Evolutionary conservation across 192 early-diverging fungal genomes (phyloP), one percentile per base, ranked within the genome.

Genomic region (Coemansia sp.): DNA sequence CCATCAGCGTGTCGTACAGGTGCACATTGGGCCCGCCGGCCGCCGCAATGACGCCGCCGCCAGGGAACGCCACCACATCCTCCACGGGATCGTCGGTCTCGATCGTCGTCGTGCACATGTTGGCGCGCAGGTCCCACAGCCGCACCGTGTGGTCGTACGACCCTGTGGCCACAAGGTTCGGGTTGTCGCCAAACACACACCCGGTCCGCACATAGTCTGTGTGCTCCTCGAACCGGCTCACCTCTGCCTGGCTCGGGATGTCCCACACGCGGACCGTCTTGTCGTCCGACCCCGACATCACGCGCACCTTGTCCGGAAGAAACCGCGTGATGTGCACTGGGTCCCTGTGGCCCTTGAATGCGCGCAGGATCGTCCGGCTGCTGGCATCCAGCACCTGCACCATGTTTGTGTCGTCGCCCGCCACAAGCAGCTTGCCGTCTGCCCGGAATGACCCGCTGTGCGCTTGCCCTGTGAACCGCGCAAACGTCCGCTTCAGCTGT

Each of bases 81-180:
- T 99, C 97, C 5, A 99, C 90, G n/a, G 97, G 97, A 4, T 83
- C 83, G 27, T 85, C 93, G 57, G 93, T 92, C 34, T 85, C 62
- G 79, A 97, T 89, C 6, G 87, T 90, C 68, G 91, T 86, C 14
- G 82, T 81, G 79, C 91, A 89, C 17, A 53, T 56, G 57, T 89
- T 86, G 25, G 89, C 78, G 28, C 96, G 86, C 64, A 89, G 70
- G 74, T 99, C 97, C 92, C 93, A 99, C 19, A 98, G 76, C 61
- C 87, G 87, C 28, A 98, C 87, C 25, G 93, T 94, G 64, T 96
- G 92, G 81, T 99, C 97, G 65, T 99, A 99, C 2, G 95, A 96
- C 7, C 96, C 94, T 2, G 92, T 86, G 14, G 88, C 66, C 50
- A 98, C 67, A 59, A 98, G 56, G 41, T 92, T 84, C 38, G 91